These are phyloP conservation scores for Asterionellopsis glacialis DNA, from an alignment of 108 stramenopile genomes.

Conservation along the genomic window DNA sequence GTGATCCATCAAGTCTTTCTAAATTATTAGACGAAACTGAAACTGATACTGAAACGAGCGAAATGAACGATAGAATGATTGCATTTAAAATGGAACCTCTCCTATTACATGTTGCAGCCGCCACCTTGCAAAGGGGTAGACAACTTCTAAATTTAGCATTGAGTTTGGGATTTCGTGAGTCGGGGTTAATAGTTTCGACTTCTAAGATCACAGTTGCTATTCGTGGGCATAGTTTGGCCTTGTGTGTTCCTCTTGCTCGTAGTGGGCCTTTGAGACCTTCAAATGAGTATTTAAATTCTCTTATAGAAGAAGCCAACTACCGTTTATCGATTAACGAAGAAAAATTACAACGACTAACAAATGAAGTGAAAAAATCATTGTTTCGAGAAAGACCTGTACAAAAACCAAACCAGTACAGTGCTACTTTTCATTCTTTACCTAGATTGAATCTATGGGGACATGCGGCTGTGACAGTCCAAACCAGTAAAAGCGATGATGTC, in stretches of 20 bases:
- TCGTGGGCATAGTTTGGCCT: conserved; percentile 52
- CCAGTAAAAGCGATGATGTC: conserved; percentile 4
- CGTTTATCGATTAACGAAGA: conserved; percentile 50
- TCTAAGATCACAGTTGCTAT: conserved; percentile 56
- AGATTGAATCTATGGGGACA: conserved; percentile 66
- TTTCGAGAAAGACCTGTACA: conserved; percentile 22
- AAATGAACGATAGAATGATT: conserved; percentile 5
- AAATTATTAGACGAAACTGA: conserved; percentile 23
- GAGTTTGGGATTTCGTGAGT: conserved; percentile 76
- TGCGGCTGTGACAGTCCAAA: conserved; percentile 38
- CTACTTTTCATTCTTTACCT: conserved; percentile 34
- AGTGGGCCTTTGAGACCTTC: conserved; percentile 16
- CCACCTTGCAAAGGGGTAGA: conserved; percentile 41
- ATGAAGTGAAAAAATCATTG: conserved; percentile 28
- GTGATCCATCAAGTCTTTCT: conserved; percentile 27
- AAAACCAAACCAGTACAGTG: neutral
- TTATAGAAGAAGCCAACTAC: conserved; percentile 58
- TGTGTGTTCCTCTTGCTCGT: conserved; percentile 37
- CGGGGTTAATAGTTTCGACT: conserved; percentile 63
- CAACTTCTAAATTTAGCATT: conserved; percentile 54
- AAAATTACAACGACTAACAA: conserved; percentile 43
- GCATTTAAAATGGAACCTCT: conserved; percentile 77
- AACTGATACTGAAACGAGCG: neutral
- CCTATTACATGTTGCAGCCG: conserved; percentile 74
- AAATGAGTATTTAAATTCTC: conserved; percentile 32